Evolutionary conservation across 108 stramenopile genomes (phyloP).

Genomic region (Discostella pseudostelligera): DNA sequence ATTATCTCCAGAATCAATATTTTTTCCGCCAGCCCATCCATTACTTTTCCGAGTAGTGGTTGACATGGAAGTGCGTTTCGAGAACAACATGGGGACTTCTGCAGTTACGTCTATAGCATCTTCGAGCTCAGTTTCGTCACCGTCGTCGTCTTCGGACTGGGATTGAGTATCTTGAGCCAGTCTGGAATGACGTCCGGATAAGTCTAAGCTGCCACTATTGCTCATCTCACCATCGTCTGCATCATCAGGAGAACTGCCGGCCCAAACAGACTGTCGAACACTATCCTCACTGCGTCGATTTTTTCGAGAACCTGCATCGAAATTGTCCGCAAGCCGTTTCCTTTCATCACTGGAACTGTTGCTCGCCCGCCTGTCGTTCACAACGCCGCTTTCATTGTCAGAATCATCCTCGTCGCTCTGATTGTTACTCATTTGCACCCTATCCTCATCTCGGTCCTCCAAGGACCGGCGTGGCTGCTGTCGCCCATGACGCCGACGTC

Average conservation of each 20-base stretch:
- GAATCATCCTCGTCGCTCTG: conserved; percentile 4
- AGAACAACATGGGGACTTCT: conserved; percentile 37
- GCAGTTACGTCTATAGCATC: conserved; percentile 41
- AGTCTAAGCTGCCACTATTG: neutral
- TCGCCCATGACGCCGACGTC: conserved; percentile 25
- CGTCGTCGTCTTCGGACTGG: conserved; percentile 21
- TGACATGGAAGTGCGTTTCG: conserved; percentile 27
- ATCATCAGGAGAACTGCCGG: neutral
- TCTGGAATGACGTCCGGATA: conserved; percentile 8
- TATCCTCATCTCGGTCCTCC: neutral
- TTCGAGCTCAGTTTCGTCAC: conserved; percentile 25
- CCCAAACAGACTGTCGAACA: neutral
- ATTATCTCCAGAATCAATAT: neutral
- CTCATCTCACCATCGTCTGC: neutral
- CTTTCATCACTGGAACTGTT: neutral
- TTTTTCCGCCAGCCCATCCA: neutral
- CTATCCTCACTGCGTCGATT: conserved; percentile 7
- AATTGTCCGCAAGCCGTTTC: neutral
- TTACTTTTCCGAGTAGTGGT: conserved; percentile 11
- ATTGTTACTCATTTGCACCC: conserved; percentile 4
- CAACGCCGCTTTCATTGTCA: neutral
- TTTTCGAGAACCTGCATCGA: conserved; percentile 1
- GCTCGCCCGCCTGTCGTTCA: neutral
- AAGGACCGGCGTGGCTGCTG: conserved; percentile 9
- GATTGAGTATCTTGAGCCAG: conserved; percentile 7